Evolutionary conservation across 441 rosid species (phyloP).

Genomic region (Melastoma candidum): DNA sequence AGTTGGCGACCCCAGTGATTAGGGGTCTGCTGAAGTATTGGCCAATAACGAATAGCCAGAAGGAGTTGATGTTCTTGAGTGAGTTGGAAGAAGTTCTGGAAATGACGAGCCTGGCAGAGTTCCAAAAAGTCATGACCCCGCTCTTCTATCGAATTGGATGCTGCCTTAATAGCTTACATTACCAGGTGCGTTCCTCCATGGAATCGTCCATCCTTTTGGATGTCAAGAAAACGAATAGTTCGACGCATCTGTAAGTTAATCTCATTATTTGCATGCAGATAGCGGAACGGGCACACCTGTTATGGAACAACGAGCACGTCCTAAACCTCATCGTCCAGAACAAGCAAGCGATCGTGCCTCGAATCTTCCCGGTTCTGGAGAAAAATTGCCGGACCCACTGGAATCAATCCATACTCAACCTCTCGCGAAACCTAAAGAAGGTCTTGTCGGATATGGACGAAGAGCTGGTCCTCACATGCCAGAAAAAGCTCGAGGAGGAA

Average conservation of each 20-base stretch:
- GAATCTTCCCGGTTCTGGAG: slow-evolving; percentile 48
- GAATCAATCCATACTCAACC: slow-evolving; percentile 66
- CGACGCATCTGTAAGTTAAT: too few relatives aligned
- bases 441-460: slow-evolving; percentile 54
- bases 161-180: slow-evolving; percentile 62
- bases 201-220: neutral
- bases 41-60: slow-evolving; percentile 77
- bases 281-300: slow-evolving; percentile 66
- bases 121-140: slow-evolving; percentile 51
- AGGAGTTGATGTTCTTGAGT: slow-evolving; percentile 74
- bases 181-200: slow-evolving; percentile 37
- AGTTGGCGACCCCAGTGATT: slow-evolving; percentile 40
- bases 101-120: slow-evolving; percentile 47
- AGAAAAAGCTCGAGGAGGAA: slow-evolving; percentile 52
- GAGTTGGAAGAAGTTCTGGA: slow-evolving; percentile 75
- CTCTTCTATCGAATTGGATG: slow-evolving; percentile 54
- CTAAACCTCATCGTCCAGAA: slow-evolving; percentile 40
- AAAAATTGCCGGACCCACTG: slow-evolving; percentile 51
- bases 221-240: too few relatives aligned
- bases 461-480: slow-evolving; percentile 41
- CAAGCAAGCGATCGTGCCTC: slow-evolving; percentile 47
- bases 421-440: slow-evolving; percentile 46
- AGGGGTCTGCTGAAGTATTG: slow-evolving; percentile 63
- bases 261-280: slow-evolving; percentile 31
- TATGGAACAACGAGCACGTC: slow-evolving; percentile 60